A percentile compares a stretch with the other conserved stretches of the same genome.
These are phyloP conservation scores for Aaosphaeria arxii DNA, from an alignment of 2,329 filamentous ascomycete species.

Conservation along the genomic window DNA sequence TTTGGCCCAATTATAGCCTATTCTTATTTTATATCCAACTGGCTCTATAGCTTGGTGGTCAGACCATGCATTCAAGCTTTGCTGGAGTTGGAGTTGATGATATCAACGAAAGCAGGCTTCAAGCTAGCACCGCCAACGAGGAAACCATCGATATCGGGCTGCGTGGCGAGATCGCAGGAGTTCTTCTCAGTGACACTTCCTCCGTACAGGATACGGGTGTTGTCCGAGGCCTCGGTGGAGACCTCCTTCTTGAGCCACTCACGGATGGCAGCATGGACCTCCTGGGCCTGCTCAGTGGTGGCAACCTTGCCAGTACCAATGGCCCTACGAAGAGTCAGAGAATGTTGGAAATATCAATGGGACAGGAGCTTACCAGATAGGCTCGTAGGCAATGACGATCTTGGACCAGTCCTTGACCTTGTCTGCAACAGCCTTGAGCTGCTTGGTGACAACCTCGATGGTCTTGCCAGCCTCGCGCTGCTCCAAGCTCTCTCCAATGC, in stretches of 20 bases:
- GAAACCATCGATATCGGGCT: slow-evolving; percentile 97
- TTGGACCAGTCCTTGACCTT: slow-evolving; percentile 84
- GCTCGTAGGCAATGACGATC: slow-evolving; percentile 97
- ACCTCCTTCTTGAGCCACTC: slow-evolving; percentile 75
- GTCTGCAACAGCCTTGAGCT: slow-evolving; percentile 80
- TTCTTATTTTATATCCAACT: neutral
- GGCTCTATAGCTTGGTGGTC: slow-evolving; percentile 27
- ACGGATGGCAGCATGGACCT: slow-evolving; percentile 72
- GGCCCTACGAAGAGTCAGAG: slow-evolving; percentile 44
- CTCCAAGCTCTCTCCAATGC: slow-evolving; percentile 94
- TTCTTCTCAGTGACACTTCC: slow-evolving; percentile 98
- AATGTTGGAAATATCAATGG: neutral
- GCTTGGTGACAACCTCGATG: slow-evolving; percentile 77
- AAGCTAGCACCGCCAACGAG: slow-evolving; percentile 93
- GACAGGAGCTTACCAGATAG: slow-evolving; percentile 71
- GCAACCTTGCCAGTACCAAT: slow-evolving; percentile 72
- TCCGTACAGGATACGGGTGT: slow-evolving; percentile 93
- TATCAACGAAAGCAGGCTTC: slow-evolving; percentile 86
- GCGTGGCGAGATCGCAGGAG: slow-evolving; percentile 85
- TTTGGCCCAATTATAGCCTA: neutral
- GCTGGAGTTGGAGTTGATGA: slow-evolving; percentile 58
- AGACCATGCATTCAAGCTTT: slow-evolving; percentile 32
- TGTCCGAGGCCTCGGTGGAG: slow-evolving; percentile 74
- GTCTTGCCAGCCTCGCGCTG: slow-evolving; percentile 85
- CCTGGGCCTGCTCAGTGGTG: slow-evolving; percentile 41